phyloP scores from a whole-genome alignment of 2,329 filamentous ascomycete species.

The Trichoderma pleuroti region DNA sequence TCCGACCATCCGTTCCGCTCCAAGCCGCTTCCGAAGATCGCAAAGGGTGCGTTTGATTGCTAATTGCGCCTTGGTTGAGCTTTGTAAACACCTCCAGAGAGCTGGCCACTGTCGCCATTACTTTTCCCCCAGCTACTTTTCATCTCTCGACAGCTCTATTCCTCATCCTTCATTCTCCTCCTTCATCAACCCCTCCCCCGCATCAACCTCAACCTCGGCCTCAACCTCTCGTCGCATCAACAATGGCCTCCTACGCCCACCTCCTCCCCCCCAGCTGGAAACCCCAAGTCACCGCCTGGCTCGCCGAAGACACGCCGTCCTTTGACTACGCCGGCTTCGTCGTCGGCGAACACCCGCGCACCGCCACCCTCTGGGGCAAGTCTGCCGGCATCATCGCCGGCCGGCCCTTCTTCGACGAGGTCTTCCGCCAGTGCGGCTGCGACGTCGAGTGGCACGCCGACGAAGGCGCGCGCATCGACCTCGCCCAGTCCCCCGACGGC shows the following conservation, averaged over 20 bases:
- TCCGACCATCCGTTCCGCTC: constrained; percentile 1
- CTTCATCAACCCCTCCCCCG: not conserved
- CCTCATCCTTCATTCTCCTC: not conserved
- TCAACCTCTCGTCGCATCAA: not conserved
- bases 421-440: constrained; percentile 87
- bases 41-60: not conserved
- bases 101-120: not conserved
- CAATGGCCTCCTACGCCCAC: constrained; percentile 37
- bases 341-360: constrained; percentile 67
- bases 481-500: constrained; percentile 35
- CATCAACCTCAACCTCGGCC: not conserved
- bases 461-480: constrained; percentile 69
- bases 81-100: not conserved
- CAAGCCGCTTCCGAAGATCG: constrained; percentile 1
- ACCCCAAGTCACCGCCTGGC: constrained; percentile 74
- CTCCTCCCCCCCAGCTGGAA: constrained; percentile 86
- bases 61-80: not conserved
- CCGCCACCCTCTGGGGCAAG: constrained; percentile 66
- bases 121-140: not conserved
- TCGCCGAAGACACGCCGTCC: constrained; percentile 92
- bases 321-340: constrained; percentile 98
- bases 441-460: constrained; percentile 81
- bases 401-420: constrained; percentile 91
- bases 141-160: not conserved
- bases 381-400: constrained; percentile 81